Base-by-base conservation (phyloP, 108 stramenopile species). In the Licmophora abbreviata region DNA sequence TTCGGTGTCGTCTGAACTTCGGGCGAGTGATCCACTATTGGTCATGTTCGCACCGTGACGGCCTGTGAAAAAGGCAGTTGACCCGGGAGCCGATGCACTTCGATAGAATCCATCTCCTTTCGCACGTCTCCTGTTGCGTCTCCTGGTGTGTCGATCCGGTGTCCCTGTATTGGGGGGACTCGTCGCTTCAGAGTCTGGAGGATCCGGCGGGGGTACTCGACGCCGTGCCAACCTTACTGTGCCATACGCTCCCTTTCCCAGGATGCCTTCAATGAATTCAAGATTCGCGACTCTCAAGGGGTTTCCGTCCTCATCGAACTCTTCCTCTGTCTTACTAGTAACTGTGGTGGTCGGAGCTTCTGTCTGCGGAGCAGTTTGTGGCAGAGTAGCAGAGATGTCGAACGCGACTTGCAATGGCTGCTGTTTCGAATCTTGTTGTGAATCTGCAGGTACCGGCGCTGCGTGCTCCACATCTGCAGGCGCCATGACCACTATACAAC, bases 171-270 rank as follows among this genome's bases (percentile, higher is more conserved):
- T 9, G 9, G 24, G 17, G 7, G 7, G 7, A 12, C 9, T 18
- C 14, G 32, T 11, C 17, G 52, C 25, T 1, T 37, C 6, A 17
- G 51, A 54, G 12, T 22, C 1, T 21, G 31, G 51, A 5, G 20
- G 21, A 14, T 14, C 14, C 28, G 29, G 9, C 4, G 14, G 57
- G 17, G 14, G 23, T 59, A 14, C 24, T 23, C 30, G 18, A 15
- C 79, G 52, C 40, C 63, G 33, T 8, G 88, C 88, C 14, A 89
- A 62, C 11, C 80, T 74, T 34, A 89, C 88, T 9, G 68, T 77
- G 10, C 80, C 83, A 59, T 73, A 89, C 11, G 77, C 43, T 8
- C 88, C 88, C 37, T 58, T 70, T 0, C 88, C 88, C 37, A 89
- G 50, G 27, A 74, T 73, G n/a, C 80, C 83, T 0, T 61, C 61